Evolutionary conservation across 2,329 filamentous ascomycete species (phyloP).

Genomic region (Claviceps sp.): DNA sequence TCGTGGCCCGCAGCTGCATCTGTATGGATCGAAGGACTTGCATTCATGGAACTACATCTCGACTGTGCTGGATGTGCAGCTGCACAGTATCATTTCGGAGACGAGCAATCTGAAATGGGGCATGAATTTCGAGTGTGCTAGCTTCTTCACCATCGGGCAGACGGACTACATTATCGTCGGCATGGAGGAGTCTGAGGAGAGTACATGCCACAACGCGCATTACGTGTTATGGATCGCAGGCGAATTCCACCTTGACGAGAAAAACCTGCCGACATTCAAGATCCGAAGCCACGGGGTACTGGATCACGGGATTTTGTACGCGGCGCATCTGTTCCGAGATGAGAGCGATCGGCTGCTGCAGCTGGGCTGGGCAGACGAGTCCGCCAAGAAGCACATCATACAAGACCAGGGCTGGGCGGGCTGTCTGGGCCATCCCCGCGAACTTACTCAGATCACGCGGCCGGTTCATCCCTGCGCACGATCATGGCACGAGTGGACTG

Average conservation of each 20-base stretch:
- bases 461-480: not conserved
- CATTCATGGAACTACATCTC: slow-evolving; percentile 10
- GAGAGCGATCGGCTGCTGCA: slow-evolving; percentile 6
- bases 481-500: slow-evolving; percentile 6
- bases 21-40: slow-evolving; percentile 11
- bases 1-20: slow-evolving; percentile 10
- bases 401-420: slow-evolving; percentile 9
- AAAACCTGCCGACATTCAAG: slow-evolving; percentile 4
- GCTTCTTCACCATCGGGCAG: slow-evolving; percentile 6
- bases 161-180: slow-evolving; percentile 9
- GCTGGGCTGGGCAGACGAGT: slow-evolving; percentile 11
- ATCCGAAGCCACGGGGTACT: slow-evolving; percentile 7
- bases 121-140: slow-evolving; percentile 14
- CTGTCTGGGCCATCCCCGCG: slow-evolving; percentile 8
- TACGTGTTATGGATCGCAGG: slow-evolving; percentile 8
- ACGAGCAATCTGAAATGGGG: slow-evolving; percentile 4
- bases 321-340: slow-evolving; percentile 12
- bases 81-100: slow-evolving; percentile 2
- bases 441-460: slow-evolving; percentile 5
- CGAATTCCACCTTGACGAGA: not conserved
- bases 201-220: slow-evolving; percentile 6
- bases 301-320: slow-evolving; percentile 12
- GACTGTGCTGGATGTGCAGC: slow-evolving; percentile 4
- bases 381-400: slow-evolving; percentile 6
- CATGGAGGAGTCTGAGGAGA: slow-evolving; percentile 8